Conservation (phyloP, 2,329 filamentous ascomycete species). For the Arthrobotrys conoides region DNA sequence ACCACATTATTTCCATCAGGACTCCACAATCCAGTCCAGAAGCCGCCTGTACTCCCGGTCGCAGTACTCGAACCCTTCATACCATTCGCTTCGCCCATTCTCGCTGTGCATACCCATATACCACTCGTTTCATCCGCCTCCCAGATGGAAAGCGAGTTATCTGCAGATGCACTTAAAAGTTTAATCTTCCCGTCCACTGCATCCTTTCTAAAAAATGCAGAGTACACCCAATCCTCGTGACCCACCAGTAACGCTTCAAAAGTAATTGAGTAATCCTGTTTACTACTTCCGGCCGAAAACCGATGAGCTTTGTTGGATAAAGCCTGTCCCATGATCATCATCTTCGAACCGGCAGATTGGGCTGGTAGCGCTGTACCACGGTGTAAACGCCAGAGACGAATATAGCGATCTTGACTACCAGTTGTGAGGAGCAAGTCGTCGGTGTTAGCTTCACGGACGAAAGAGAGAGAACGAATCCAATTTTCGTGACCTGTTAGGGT, state of each 20-base stretch:
- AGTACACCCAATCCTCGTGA: constrained; percentile 99
- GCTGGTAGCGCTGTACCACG: constrained; percentile 76
- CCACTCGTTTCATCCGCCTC: constrained; percentile 85
- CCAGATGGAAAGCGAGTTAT: constrained; percentile 96
- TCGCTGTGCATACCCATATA: constrained; percentile 88
- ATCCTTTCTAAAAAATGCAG: constrained; percentile 78
- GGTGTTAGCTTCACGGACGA: constrained; percentile 75
- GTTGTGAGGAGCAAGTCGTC: constrained; percentile 85
- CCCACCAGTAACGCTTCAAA: constrained; percentile 95
- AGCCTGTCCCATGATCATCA: constrained; percentile 69
- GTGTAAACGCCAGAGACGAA: constrained; percentile 90
- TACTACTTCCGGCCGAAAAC: constrained; percentile 71
- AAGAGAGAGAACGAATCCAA: constrained; percentile 90
- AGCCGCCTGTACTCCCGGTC: constrained; percentile 93
- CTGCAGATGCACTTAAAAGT: constrained; percentile 91
- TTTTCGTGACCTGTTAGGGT: constrained; percentile 91
- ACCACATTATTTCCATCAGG: constrained; percentile 81
- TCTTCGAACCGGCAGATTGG: constrained; percentile 73
- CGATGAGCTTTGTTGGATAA: constrained; percentile 90
- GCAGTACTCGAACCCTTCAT: constrained; percentile 97
- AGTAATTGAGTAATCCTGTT: constrained; percentile 80
- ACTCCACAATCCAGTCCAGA: constrained; percentile 96
- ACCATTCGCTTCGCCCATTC: constrained; percentile 91
- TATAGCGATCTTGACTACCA: constrained; percentile 97
- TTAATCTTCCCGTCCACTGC: constrained; percentile 71